Conservation (phyloP, 2,329 filamentous ascomycete genomes). For the Verticillium longisporum region DNA sequence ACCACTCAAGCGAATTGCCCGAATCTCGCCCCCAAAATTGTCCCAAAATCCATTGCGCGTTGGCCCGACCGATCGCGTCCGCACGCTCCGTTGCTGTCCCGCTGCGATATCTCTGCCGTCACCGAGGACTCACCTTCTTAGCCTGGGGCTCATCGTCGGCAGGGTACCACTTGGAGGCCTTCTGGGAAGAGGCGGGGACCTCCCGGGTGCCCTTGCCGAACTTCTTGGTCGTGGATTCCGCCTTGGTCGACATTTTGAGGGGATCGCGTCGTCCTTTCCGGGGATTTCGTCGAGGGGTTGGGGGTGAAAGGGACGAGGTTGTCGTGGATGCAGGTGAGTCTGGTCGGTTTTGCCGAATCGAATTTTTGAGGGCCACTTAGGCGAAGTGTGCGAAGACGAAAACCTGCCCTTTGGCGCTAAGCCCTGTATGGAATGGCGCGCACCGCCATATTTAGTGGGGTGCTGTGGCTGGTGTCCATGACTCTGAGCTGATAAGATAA, state of each 20-base stretch:
- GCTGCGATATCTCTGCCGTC: conserved; percentile 7
- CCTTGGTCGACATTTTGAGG: conserved; percentile 64
- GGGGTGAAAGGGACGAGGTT: background rate
- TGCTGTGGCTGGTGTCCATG: conserved; percentile 22
- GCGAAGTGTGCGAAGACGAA: background rate
- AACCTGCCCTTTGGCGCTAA: background rate
- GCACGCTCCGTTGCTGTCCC: background rate
- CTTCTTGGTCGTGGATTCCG: conserved; percentile 74
- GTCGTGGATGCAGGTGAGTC: background rate
- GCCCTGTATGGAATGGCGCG: background rate
- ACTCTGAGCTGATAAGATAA: conserved; percentile 11
- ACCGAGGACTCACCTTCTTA: conserved; percentile 77
- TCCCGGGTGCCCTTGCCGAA: conserved; percentile 95
- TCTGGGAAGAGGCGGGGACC: conserved; percentile 79
- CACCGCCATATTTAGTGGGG: background rate
- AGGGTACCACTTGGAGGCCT: conserved; percentile 99
- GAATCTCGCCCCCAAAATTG: background rate
- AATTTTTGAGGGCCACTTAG: conserved; percentile 27
- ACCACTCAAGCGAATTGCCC: background rate
- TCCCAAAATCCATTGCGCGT: background rate
- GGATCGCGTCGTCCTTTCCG: conserved; percentile 8
- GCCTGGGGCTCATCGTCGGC: conserved; percentile 81
- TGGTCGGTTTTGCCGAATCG: conserved; percentile 12
- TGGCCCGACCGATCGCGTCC: background rate
- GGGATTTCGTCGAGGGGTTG: conserved; percentile 8